phyloP scores from a whole-genome alignment of 371 early-diverging fungal genomes.

The Lichtheimia corymbifera region DNA sequence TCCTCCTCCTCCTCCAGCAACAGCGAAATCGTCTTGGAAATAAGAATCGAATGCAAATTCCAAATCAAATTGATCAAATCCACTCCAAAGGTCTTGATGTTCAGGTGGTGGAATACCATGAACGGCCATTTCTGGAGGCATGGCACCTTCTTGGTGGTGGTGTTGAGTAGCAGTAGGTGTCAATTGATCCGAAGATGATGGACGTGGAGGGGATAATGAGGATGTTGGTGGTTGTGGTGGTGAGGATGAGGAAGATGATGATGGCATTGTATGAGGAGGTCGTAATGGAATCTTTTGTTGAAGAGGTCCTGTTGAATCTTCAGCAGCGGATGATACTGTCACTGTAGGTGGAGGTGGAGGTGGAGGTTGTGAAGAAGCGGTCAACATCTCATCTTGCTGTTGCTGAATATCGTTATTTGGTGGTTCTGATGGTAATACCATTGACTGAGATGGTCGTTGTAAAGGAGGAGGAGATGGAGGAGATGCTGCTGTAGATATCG shows the following conservation, averaged over 20 bases:
- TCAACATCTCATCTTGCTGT: not conserved
- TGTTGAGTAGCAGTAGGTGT: slow-evolving; percentile 1
- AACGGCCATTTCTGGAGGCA: not conserved
- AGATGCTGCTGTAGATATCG: too few species aligned
- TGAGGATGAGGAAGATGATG: slow-evolving; percentile 12
- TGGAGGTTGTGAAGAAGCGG: not conserved
- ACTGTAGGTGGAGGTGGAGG: slow-evolving; percentile 1
- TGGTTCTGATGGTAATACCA: not conserved
- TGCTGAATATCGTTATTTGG: not conserved
- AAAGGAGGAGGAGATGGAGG: too few species aligned
- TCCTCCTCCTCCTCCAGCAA: not conserved
- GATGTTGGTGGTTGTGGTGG: slow-evolving; percentile 3
- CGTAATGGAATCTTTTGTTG: not conserved
- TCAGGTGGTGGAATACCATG: too few species aligned
- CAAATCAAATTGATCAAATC: slow-evolving; percentile 15
- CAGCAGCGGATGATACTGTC: too few species aligned
- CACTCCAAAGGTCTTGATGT: slow-evolving; percentile 11
- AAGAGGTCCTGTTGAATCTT: too few species aligned
- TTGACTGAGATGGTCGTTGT: too few species aligned
- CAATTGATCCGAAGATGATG: not conserved
- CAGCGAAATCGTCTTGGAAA: slow-evolving; percentile 38
- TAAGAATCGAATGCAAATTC: slow-evolving; percentile 32
- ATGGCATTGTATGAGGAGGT: slow-evolving; percentile 4
- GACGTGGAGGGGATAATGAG: not conserved
- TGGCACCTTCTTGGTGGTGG: not conserved